These are phyloP conservation scores for Neurospora sp. DNA, from an alignment of 2,329 filamentous ascomycete genomes.

Conservation along the genomic window DNA sequence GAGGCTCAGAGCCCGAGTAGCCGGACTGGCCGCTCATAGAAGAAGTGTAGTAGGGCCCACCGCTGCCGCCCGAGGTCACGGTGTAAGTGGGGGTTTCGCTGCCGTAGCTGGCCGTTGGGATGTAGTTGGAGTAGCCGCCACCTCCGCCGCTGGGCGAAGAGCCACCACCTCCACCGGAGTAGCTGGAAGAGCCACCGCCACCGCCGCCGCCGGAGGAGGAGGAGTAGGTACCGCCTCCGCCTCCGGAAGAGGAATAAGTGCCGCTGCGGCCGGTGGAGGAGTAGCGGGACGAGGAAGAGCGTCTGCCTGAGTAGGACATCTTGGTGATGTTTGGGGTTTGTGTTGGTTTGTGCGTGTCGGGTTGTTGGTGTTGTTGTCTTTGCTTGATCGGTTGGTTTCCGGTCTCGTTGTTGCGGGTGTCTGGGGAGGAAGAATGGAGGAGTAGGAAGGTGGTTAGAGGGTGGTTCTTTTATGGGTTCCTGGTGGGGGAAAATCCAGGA, in stretches of 20 bases:
- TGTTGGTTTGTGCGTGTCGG: not conserved
- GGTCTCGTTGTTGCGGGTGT: not conserved
- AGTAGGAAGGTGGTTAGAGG: not conserved
- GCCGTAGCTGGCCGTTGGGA: not conserved
- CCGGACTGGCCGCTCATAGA: not conserved
- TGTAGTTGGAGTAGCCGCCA: not conserved
- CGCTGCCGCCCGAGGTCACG: not conserved
- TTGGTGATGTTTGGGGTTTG: not conserved
- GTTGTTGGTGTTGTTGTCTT: not conserved
- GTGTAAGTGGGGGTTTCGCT: not conserved
- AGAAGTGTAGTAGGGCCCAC: no score
- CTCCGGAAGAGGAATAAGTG: not conserved
- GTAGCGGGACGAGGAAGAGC: not conserved
- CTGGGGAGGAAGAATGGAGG: not conserved
- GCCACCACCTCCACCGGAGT: not conserved
- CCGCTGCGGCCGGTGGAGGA: not conserved
- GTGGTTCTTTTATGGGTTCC: not conserved
- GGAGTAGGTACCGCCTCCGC: not conserved
- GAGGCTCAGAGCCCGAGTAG: not conserved
- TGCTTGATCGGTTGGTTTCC: not conserved
- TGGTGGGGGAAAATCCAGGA: accelerated
- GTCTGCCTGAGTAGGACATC: not conserved
- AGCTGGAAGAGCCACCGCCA: not conserved
- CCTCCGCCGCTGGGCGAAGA: not conserved
- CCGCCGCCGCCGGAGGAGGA: not conserved